These are phyloP conservation scores for Trichoderma atrobrunneum DNA, from an alignment of 2,329 filamentous ascomycete genomes.

Conservation along the genomic window DNA sequence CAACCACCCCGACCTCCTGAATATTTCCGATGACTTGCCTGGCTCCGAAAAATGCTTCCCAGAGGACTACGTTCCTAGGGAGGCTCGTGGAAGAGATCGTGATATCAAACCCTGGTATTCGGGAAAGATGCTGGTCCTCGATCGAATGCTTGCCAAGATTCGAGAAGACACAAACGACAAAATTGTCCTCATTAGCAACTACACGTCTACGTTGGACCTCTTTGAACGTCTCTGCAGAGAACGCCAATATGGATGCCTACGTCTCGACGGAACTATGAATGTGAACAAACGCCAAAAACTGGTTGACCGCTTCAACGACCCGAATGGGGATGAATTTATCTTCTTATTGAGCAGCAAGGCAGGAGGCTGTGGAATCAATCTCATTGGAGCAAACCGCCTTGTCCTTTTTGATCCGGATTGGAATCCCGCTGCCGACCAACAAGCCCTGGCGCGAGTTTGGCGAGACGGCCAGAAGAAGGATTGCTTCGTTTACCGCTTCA, in stretches of 20 bases:
- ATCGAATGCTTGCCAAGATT: constrained; percentile 94
- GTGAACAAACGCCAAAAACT: constrained; percentile 96
- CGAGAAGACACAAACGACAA: constrained; percentile 97
- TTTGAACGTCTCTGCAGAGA: constrained; percentile 88
- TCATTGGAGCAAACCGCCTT: constrained; percentile 90
- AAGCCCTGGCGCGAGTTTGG: constrained; percentile 96
- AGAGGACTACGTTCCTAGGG: constrained; percentile 83
- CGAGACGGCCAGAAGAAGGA: constrained; percentile 99
- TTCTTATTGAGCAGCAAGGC: constrained; percentile 97
- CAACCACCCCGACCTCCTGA: constrained; percentile 92
- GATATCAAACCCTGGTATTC: constrained; percentile 96
- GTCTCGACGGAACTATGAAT: constrained; percentile 96
- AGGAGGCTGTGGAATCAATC: constrained; percentile 91
- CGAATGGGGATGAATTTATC: constrained; percentile 82
- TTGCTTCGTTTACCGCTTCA: constrained; percentile 99
- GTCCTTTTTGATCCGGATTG: constrained; percentile 96
- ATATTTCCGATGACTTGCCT: constrained; percentile 77
- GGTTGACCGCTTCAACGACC: constrained; percentile 96
- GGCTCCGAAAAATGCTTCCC: constrained; percentile 81
- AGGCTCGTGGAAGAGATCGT: constrained; percentile 80
- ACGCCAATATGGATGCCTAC: constrained; percentile 78
- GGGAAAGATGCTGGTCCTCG: constrained; percentile 97
- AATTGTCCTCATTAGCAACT: constrained; percentile 98
- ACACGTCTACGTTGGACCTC: constrained; percentile 91
- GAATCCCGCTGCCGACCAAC: constrained; percentile 97